A percentile compares a stretch with the other conserved stretches of the same genome.
These are phyloP conservation scores for Mycena rosella DNA, from an alignment of 768 basidiomycete species.

Conservation along the genomic window DNA sequence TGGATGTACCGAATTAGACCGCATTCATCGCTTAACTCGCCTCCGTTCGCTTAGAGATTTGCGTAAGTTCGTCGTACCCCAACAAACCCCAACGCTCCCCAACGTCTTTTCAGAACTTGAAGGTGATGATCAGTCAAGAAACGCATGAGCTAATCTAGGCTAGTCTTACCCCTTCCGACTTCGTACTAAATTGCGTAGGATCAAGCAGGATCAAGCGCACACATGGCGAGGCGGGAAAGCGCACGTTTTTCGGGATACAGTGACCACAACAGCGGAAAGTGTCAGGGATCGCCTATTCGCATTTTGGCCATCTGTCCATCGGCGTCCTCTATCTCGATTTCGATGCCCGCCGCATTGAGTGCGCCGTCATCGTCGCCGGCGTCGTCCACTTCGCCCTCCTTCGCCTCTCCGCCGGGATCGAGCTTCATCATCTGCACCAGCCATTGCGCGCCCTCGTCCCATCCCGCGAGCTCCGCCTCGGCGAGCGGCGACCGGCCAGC, in stretches of 20 bases:
- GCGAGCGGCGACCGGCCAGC: slow-evolving; percentile 83
- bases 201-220: background rate
- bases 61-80: no score
- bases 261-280: background rate
- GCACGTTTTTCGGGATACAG: background rate
- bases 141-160: no score
- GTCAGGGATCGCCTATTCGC: slow-evolving; percentile 56
- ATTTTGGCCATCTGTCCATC: slow-evolving; percentile 77
- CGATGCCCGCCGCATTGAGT: slow-evolving; percentile 56
- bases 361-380: slow-evolving; percentile 49
- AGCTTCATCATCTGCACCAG: slow-evolving; percentile 86
- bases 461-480: slow-evolving; percentile 83
- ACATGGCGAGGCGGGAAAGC: background rate
- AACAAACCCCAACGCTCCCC: no score
- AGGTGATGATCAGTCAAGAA: slow-evolving; percentile 8
- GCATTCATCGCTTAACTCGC: no score
- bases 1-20: no score
- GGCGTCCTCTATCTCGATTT: slow-evolving; percentile 80
- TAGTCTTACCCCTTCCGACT: no score
- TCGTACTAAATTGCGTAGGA: no score
- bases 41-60: no score
- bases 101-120: no score
- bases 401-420: slow-evolving; percentile 58
- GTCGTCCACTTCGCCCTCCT: slow-evolving; percentile 49
- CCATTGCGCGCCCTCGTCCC: slow-evolving; percentile 89